phyloP scores from a whole-genome alignment of 148 eudicot genomes.

The Arctostaphylos glauca region DNA sequence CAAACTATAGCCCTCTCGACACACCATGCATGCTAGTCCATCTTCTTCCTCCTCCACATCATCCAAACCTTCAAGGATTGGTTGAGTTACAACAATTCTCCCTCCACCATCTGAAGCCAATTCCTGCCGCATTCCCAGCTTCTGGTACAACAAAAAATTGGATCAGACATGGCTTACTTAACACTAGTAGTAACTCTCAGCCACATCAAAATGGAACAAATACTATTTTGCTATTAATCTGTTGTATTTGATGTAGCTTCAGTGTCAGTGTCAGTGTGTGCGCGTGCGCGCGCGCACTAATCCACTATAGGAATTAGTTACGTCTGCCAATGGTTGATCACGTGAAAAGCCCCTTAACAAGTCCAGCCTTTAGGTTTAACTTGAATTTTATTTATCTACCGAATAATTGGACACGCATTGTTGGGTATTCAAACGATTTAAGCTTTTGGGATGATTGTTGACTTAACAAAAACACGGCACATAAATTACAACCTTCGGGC shows the following conservation, averaged over 20 bases:
- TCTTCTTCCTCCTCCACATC: conserved; percentile 97
- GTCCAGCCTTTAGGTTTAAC: not conserved
- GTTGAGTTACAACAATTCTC: conserved; percentile 78
- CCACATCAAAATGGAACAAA: not conserved
- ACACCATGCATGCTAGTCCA: conserved; percentile 98
- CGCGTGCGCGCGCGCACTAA: not conserved
- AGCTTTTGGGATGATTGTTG: not conserved
- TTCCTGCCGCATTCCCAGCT: conserved; percentile 83
- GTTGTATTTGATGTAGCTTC: not conserved
- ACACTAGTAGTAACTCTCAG: not conserved
- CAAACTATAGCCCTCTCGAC: conserved; percentile 92
- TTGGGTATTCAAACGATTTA: not conserved
- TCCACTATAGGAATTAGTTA: not conserved
- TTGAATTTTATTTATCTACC: not conserved
- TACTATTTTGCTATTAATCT: not conserved
- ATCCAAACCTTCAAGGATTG: conserved; percentile 89
- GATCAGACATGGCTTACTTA: not conserved
- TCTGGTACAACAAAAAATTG: conserved; percentile 34
- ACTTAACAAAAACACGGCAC: not conserved
- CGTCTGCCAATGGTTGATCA: not conserved
- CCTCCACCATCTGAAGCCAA: conserved; percentile 90
- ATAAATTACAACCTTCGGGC: not conserved
- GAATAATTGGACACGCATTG: not conserved
- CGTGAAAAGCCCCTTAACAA: not conserved
- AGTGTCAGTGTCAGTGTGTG: not conserved